A percentile compares a stretch with the other conserved stretches of the same genome.
Evolutionary conservation across 441 rosid species (phyloP).

Genomic region (Pelargonium citronellum): DNA sequence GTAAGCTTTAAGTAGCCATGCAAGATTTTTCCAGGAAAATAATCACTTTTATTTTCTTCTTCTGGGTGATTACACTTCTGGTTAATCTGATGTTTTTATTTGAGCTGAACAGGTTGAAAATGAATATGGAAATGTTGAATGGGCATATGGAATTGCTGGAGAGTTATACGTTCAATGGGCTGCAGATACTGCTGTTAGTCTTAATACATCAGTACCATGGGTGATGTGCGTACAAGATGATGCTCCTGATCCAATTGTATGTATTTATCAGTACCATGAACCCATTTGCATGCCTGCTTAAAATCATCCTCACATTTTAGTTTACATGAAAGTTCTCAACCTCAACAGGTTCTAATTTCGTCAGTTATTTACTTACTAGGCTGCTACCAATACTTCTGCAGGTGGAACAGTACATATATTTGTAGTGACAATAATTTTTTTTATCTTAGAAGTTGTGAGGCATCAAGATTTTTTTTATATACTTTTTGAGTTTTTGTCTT

Average conservation of each 20-base stretch:
- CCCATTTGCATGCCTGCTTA: neutral
- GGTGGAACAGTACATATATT: neutral
- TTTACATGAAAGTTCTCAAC: neutral
- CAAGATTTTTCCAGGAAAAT: neutral
- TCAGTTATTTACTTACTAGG: neutral
- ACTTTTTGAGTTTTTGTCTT: neutral
- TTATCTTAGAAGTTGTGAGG: neutral
- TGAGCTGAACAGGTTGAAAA: constrained; percentile 49
- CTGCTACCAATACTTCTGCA: neutral
- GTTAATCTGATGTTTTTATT: neutral
- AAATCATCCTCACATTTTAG: constrained; percentile 1
- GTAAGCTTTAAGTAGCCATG: neutral
- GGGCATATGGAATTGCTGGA: constrained; percentile 53
- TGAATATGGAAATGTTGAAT: constrained; percentile 53
- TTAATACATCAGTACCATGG: constrained; percentile 61
- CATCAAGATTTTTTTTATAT: neutral
- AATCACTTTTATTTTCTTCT: neutral
- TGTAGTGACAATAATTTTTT: neutral
- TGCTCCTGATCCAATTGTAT: constrained; percentile 66
- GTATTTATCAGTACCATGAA: constrained; percentile 8
- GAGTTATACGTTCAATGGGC: constrained; percentile 52
- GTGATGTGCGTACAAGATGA: constrained; percentile 58
- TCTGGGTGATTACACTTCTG: neutral
- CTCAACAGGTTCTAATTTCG: neutral
- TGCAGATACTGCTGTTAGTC: constrained; percentile 53